Evolutionary conservation across 345 rosid genomes (phyloP).

Genomic region (Syzygium grande): DNA sequence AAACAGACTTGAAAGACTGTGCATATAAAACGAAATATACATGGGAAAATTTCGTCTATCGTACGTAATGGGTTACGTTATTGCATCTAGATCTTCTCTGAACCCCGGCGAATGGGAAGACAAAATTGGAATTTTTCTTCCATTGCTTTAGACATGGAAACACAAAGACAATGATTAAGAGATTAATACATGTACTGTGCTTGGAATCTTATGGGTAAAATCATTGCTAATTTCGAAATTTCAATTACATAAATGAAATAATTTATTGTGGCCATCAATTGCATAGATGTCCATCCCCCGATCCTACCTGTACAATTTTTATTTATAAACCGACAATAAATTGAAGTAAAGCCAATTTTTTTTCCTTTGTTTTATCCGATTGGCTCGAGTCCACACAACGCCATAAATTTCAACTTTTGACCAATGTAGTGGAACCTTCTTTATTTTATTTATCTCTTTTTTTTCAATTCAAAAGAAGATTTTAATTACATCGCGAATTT

Average conservation of each 20-base stretch:
- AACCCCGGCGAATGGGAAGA: not conserved
- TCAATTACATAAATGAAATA: not conserved
- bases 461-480: not conserved
- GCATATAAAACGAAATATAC: not conserved
- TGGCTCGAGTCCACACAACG: not conserved
- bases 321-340: not conserved
- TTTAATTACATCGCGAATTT: not conserved
- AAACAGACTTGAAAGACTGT: not conserved
- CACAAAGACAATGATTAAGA: not conserved
- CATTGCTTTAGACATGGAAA: not conserved
- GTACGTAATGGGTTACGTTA: not conserved
- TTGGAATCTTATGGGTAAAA: too few relatives aligned
- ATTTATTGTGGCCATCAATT: not conserved
- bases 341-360: not conserved
- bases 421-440: not conserved
- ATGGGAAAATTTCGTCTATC: not conserved
- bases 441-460: not conserved
- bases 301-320: too few relatives aligned
- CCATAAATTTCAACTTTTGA: not conserved
- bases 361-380: not conserved
- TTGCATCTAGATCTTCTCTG: not conserved
- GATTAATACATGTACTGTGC: too few relatives aligned
- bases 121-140: not conserved
- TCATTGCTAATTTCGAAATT: not conserved
- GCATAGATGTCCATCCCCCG: not conserved